Conservation (phyloP, 225 moss, liverwort and hornwort species). For the Takakia lepidozioides region DNA sequence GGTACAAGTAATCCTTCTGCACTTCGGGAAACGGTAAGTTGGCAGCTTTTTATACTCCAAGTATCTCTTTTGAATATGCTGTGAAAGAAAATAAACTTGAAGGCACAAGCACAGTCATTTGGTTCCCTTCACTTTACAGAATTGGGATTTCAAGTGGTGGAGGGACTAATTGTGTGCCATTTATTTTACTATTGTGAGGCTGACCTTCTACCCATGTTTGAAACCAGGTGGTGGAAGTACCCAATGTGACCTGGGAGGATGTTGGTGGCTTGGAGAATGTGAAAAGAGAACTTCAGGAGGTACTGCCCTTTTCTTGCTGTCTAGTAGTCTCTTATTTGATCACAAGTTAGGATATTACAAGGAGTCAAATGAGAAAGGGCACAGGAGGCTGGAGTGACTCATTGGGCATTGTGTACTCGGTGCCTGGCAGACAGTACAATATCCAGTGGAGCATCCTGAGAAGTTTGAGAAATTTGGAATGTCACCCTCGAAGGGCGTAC, state of each 20-base stretch:
- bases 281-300: constrained; percentile 10
- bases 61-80: not conserved
- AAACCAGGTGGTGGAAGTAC: constrained; percentile 18
- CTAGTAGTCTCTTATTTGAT: too few relatives aligned
- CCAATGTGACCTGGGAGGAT: constrained; percentile 20
- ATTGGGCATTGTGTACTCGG: not conserved
- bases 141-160: too few relatives aligned
- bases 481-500: too few relatives aligned
- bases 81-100: too few relatives aligned
- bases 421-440: not conserved
- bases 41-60: not conserved
- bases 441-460: constrained; percentile 1
- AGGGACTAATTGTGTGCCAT: too few relatives aligned
- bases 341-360: too few relatives aligned
- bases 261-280: constrained; percentile 24
- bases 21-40: constrained; percentile 44
- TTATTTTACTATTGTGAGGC: too few relatives aligned
- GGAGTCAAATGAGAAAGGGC: too few relatives aligned
- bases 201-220: not conserved
- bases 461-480: too few relatives aligned
- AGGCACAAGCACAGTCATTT: too few relatives aligned
- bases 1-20: constrained; percentile 50
- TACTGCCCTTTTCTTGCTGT: not conserved
- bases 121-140: too few relatives aligned
- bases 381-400: not conserved